Conservation (phyloP, 148 eudicot species). For the Hydrangea macrophylla region DNA sequence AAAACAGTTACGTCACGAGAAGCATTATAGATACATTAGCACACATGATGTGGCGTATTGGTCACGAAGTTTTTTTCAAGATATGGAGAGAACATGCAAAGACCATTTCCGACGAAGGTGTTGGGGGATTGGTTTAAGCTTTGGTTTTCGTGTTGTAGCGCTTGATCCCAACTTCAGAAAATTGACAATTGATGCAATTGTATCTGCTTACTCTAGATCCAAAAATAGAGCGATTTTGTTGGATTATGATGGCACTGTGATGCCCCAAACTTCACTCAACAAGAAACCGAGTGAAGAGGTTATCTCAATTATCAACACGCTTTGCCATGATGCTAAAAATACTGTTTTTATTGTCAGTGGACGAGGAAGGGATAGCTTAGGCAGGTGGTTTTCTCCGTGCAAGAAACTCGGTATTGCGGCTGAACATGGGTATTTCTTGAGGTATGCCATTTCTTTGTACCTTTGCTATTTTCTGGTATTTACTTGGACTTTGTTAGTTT, state of each 20-base stretch:
- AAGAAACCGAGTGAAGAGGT: slow-evolving; percentile 37
- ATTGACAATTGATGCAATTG: slow-evolving; percentile 38
- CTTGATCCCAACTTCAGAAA: slow-evolving; percentile 47
- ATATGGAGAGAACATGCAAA: slow-evolving; percentile 45
- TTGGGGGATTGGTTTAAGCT: slow-evolving; percentile 49
- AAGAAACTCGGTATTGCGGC: slow-evolving; percentile 45
- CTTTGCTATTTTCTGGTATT: not conserved
- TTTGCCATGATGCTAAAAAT: slow-evolving; percentile 29
- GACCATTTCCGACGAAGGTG: slow-evolving; percentile 42
- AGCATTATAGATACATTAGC: slow-evolving; percentile 49
- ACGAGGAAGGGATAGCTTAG: slow-evolving; percentile 42
- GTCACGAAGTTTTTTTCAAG: slow-evolving; percentile 46
- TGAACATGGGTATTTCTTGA: slow-evolving; percentile 47
- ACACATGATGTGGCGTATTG: slow-evolving; percentile 47
- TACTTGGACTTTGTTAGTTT: too few species aligned
- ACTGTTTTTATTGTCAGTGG: slow-evolving; percentile 50
- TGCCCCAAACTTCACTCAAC: slow-evolving; percentile 49
- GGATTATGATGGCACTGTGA: slow-evolving; percentile 46
- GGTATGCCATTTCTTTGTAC: slow-evolving; percentile 17
- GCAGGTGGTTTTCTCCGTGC: slow-evolving; percentile 49
- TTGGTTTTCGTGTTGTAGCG: slow-evolving; percentile 48
- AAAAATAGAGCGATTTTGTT: slow-evolving; percentile 42
- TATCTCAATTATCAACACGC: slow-evolving; percentile 25
- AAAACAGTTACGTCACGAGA: slow-evolving; percentile 53
- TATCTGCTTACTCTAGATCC: slow-evolving; percentile 37